Base-by-base conservation (phyloP, 2,329 filamentous ascomycete species). In the Hypocreales sp. region DNA sequence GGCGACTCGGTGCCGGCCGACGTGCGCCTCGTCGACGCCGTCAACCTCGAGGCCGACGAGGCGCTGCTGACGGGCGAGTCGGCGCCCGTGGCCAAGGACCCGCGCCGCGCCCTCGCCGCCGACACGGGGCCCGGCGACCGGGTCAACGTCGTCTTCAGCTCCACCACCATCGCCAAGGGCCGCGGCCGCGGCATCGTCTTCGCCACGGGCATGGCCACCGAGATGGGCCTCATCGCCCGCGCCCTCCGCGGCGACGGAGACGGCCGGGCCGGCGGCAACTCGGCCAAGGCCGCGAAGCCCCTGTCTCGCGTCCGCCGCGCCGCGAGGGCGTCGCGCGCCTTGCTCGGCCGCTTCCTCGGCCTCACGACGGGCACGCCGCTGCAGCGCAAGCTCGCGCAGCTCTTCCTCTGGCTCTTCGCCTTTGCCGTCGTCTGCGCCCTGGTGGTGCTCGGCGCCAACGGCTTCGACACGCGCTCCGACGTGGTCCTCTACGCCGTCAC, bases 11-110 rank as follows among this genome's bases (percentile, higher is more conserved):
- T 74, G 15, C 69, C 70, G 14, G 70, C 69, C 4, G 71, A 75
- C 38, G 45, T 74, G 5, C 58, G 67, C 27, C 41, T 65, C 3
- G 38, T 72, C 20, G 64, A 73, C 34, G 63, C 59, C 15, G 63
- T 77, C 53, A 79, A 79, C 46, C 62, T 75, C 22, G 72, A 74
- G 39, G 76, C 71, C 35, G 74, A 83, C 34, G 71, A 76, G 44
- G 68, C 70, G 2, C 56, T 73, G 13, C 58, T 76, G 9, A 77
- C 72, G 2, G 72, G 72, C 26, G 72, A 77, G 45, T 73, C 71
- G 7, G 51, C 73, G 0, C 70, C 71, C n/a, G 64, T 72, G 3
- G 57, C 55, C 44, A 67, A 76, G 51, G 54, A 64, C 38, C 42
- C 58, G 6, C 46, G 54, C 14, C 45, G 47, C 14, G 57, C 58